Evolutionary conservation across 306 rosid species (phyloP), one percentile per base, ranked within the genome.

Genomic region (Benincasa hispida): DNA sequence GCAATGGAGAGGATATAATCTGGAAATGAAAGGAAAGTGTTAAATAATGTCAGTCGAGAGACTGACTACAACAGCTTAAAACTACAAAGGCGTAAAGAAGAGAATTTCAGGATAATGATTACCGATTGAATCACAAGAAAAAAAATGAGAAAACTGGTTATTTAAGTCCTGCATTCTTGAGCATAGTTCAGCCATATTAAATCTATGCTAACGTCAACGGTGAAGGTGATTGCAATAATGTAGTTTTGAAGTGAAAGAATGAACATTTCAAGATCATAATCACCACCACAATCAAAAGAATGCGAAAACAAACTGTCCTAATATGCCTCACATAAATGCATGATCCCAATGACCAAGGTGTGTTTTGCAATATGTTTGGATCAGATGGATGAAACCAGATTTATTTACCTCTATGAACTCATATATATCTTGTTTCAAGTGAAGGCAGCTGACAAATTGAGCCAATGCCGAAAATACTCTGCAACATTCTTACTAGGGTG

Each of bases 401-500:
- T 60, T 6, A 81, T 79, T 30, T 76, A 86, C 89, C 89, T 86
- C 81, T 28, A 83, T 11, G 35, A 91, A 81, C 77, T 81, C 77
- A 76, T 88, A 81, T 79, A 88, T 80, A 81, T 93, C 91, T 69
- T 80, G 84, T 86, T 93, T 93, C 86, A 82, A 39, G 77, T 84
- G 82, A 83, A 91, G 91, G 81, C 84, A 65, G 76, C 85, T 82
- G 84, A 88, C 79, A 79, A 88, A 82, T 79, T 68, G 74, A 80
- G 91, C 82, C 87, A 91, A 75, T 63, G 88, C 88, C 51, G 84
- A 82, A 80, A 77, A 85, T 60, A 91, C 47, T 87, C 98, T 89
- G 91, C 35, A 24, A 77, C 57, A 79, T 37, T 35, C 79, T 62
- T 58, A 82, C 32, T 79, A 76, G 15, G 82, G 35, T 77, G 76